Evolutionary conservation across 73 alveolate genomes (phyloP).

Genomic region (Halteria grandinella): DNA sequence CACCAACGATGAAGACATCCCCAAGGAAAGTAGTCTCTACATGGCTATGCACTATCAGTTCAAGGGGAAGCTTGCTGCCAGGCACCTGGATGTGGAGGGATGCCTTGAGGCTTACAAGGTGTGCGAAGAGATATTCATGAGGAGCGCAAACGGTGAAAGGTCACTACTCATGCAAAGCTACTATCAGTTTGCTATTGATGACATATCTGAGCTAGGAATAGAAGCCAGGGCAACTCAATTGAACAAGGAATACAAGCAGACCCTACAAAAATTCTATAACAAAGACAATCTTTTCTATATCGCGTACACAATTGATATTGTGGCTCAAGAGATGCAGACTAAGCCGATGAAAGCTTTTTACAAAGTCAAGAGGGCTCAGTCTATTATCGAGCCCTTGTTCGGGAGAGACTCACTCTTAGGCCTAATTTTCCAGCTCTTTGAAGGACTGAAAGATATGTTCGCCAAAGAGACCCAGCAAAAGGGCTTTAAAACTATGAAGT

Average conservation of each 20-base stretch:
- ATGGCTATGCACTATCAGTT: not conserved
- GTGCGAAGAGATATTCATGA: not conserved
- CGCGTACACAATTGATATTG: conserved; percentile 22
- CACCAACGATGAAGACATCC: not conserved
- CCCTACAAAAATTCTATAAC: not conserved
- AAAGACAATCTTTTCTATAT: conserved; percentile 7
- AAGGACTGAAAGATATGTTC: conserved; percentile 11
- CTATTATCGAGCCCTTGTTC: conserved; percentile 1
- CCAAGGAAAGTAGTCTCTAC: not conserved
- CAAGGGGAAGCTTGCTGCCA: not conserved
- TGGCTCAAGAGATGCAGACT: not conserved
- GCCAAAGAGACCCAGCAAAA: not conserved
- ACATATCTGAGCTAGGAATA: not conserved
- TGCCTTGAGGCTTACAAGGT: not conserved
- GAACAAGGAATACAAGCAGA: not conserved
- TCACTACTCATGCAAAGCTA: not conserved
- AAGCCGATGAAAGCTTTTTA: conserved; percentile 25
- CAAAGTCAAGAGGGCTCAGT: not conserved
- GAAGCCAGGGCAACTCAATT: not conserved
- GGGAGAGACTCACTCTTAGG: conserved; percentile 16
- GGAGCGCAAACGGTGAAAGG: not conserved
- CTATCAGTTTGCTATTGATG: not conserved
- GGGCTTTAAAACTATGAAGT: conserved; percentile 3
- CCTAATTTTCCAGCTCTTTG: not conserved
- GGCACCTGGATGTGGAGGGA: not conserved